Percentiles rank a stretch among this genome's conserved stretches.
Evolutionary conservation across 2,329 filamentous ascomycete species (phyloP).

Genomic region (Taxawa tesnikishii): DNA sequence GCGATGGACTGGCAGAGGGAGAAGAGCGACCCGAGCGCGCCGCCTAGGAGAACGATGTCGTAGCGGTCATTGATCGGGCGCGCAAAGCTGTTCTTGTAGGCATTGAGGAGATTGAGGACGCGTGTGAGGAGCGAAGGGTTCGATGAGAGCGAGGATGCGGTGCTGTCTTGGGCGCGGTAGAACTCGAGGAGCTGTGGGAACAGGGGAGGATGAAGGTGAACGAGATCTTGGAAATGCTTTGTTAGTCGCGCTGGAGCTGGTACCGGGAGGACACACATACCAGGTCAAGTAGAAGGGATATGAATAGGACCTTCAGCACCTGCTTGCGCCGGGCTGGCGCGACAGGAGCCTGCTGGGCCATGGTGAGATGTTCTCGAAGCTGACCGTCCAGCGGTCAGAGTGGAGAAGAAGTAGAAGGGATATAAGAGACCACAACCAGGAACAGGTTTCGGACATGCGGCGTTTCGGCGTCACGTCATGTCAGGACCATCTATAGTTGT

Average conservation of each 20-base stretch:
- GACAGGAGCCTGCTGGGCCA: too few species aligned
- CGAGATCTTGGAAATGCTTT: conserved; percentile 55
- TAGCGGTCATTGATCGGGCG: conserved; percentile 91
- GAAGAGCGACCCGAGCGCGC: conserved; percentile 87
- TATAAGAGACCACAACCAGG: too few species aligned
- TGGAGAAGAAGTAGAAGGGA: too few species aligned
- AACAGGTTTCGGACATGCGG: too few species aligned
- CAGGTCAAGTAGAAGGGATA: conserved; percentile 80
- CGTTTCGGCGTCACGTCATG: too few species aligned
- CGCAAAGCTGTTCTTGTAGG: conserved; percentile 88
- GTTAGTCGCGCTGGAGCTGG: background rate
- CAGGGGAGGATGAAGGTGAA: conserved; percentile 97
- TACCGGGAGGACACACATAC: conserved; percentile 21
- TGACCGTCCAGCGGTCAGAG: too few species aligned
- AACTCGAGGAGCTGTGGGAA: conserved; percentile 94
- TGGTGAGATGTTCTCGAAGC: too few species aligned
- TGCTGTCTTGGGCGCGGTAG: conserved; percentile 70
- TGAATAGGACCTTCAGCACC: conserved; percentile 77
- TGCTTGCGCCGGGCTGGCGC: conserved; percentile 47
- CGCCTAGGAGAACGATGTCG: conserved; percentile 90
- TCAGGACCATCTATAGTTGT: too few species aligned
- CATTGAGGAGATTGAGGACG: conserved; percentile 72
- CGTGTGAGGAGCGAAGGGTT: conserved; percentile 56
- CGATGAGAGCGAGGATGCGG: conserved; percentile 28
- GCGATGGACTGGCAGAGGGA: conserved; percentile 85